Percentiles rank a stretch among this genome's conserved stretches.
These are phyloP conservation scores for Puya raimondii DNA, from an alignment of 176 grass and related monocot genomes.

Conservation along the genomic window DNA sequence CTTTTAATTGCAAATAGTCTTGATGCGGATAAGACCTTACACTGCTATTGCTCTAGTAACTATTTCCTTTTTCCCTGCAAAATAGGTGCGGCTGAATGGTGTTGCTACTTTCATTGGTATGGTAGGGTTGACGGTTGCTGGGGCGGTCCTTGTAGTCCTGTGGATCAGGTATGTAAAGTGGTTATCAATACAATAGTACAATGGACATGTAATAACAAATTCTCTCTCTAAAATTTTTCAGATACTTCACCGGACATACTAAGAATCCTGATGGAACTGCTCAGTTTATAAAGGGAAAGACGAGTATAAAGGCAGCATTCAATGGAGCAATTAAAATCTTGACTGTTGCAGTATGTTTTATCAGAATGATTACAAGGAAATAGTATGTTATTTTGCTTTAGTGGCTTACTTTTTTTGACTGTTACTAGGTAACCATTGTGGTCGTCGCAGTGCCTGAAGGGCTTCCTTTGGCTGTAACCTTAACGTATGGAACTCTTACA, in stretches of 20 bases:
- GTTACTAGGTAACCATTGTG: slow-evolving; percentile 75
- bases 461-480: slow-evolving; percentile 89
- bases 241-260: slow-evolving; percentile 88
- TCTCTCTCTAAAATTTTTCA: slow-evolving; percentile 21
- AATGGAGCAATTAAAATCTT: slow-evolving; percentile 92
- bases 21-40: neutral
- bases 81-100: slow-evolving; percentile 90
- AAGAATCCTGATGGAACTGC: slow-evolving; percentile 64
- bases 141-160: slow-evolving; percentile 68
- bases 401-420: slow-evolving; percentile 30
- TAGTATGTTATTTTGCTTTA: slow-evolving; percentile 12
- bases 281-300: slow-evolving; percentile 72
- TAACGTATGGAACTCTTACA: slow-evolving; percentile 53
- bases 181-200: slow-evolving; percentile 10
- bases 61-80: slow-evolving; percentile 13
- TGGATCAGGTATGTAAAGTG: slow-evolving; percentile 57
- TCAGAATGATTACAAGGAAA: slow-evolving; percentile 14
- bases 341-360: slow-evolving; percentile 77
- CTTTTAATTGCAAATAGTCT: slow-evolving; percentile 1
- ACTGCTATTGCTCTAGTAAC: slow-evolving; percentile 2
- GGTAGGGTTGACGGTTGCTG: slow-evolving; percentile 80
- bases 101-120: slow-evolving; percentile 95
- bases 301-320: slow-evolving; percentile 54
- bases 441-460: slow-evolving; percentile 98
- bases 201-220: neutral